Base-by-base conservation (phyloP, 2,329 filamentous ascomycete genomes). In the Ascochyta rabiei region DNA sequence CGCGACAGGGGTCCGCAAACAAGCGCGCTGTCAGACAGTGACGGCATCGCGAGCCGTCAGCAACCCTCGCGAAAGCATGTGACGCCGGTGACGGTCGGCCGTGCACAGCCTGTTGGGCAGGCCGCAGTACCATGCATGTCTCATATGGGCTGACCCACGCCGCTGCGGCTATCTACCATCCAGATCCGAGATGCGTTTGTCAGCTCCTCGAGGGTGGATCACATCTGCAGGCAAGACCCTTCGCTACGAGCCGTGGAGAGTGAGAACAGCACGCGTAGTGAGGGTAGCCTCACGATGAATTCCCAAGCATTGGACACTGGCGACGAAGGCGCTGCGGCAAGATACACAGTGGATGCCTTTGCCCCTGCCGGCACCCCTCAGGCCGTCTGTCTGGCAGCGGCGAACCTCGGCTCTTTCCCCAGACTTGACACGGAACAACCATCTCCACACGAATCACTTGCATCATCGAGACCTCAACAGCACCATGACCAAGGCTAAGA, bases 401-500 rank as follows among this genome's bases (percentile, higher is more conserved):
- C 38, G 6, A 39, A 39, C 44, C 53, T 41, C 43, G 47, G 43
- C 31, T 53, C 38, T 28, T 41, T 19, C 46, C 49, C 44, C 39
- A 45, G 40, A 38, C 12, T 40, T 39, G n/a, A 28, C 40, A 30
- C 38, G 30, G 56, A 46, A 10, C 18, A 44, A 23, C n/a, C 31
- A 47, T 42, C 33, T 46, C 31, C 38, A 49, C 35, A 52, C 42
- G 30, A 18, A 26, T 15, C 41, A 43, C 7, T 18, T 38, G 34
- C 42, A 41, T 18, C 47, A 19, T 23, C 43, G 31, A 28, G 10
- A 28, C 16, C 15, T 13, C 41, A 44, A 34, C 30, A 40, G 6
- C 40, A 53, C 49, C 31, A 67, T 68, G 65, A 52, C 57, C 2
- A 52, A 59, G 43, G n/a, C 51, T 6, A 52, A 48, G 26, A 31